Conservation (phyloP, 2,329 filamentous ascomycete species). For the Sporothrix protearum region DNA sequence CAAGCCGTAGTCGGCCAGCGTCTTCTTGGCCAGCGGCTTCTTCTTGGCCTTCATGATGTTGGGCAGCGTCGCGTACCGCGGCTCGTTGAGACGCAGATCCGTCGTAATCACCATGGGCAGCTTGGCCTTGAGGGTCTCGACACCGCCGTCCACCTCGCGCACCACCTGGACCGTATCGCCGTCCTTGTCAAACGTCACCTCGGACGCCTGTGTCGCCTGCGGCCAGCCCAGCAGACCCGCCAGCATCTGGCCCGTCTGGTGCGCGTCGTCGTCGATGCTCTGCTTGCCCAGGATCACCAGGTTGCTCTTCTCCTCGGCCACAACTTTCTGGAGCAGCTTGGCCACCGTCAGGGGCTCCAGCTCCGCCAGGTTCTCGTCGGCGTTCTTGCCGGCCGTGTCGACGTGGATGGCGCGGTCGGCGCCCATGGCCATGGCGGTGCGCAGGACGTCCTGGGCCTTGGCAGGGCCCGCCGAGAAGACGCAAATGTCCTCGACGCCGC, state of each 20-base stretch:
- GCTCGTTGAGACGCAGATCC: slow-evolving; percentile 90
- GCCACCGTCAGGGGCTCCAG: slow-evolving; percentile 89
- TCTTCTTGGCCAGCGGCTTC: slow-evolving; percentile 96
- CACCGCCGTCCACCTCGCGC: slow-evolving; percentile 91
- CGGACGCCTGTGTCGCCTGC: slow-evolving; percentile 89
- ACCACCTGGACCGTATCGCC: slow-evolving; percentile 71
- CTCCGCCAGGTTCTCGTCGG: slow-evolving; percentile 68
- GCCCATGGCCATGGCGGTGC: slow-evolving; percentile 98
- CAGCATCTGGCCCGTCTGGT: slow-evolving; percentile 97
- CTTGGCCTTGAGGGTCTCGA: slow-evolving; percentile 81
- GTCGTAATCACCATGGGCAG: slow-evolving; percentile 94
- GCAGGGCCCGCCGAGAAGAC: slow-evolving; percentile 82
- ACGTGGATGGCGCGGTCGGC: slow-evolving; percentile 90
- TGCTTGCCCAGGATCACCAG: slow-evolving; percentile 94
- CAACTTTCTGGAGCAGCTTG: slow-evolving; percentile 78
- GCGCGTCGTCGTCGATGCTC: slow-evolving; percentile 93
- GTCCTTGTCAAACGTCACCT: slow-evolving; percentile 71
- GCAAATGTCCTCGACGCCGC: slow-evolving; percentile 85
- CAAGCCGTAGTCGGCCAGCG: slow-evolving; percentile 74
- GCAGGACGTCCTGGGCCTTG: slow-evolving; percentile 83
- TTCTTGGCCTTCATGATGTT: slow-evolving; percentile 99
- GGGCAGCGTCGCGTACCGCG: slow-evolving; percentile 87
- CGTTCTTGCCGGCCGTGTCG: slow-evolving; percentile 61
- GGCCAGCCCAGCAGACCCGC: slow-evolving; percentile 88
- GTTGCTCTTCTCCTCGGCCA: slow-evolving; percentile 81